Conservation (phyloP, 192 early-diverging fungal species). For the Kickxella alabastrina region DNA sequence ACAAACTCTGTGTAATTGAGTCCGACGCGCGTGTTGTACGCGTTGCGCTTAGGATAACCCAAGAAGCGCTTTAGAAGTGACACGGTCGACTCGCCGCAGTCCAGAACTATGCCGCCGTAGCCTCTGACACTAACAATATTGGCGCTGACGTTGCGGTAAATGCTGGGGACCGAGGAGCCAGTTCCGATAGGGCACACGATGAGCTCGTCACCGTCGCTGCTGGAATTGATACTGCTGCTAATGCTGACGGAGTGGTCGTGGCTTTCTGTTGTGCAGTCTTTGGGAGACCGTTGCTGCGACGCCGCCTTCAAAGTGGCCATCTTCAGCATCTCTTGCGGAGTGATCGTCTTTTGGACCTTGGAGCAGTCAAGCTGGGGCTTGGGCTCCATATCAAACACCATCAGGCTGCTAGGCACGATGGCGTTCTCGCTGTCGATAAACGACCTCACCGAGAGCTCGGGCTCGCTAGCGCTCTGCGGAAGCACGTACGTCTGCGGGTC, state of each 20-base stretch:
- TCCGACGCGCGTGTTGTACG: slow-evolving; percentile 36
- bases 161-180: slow-evolving; percentile 81
- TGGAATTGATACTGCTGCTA: neutral
- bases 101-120: slow-evolving; percentile 70
- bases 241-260: neutral
- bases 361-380: slow-evolving; percentile 52
- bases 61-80: slow-evolving; percentile 77
- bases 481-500: slow-evolving; percentile 64
- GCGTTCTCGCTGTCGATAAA: slow-evolving; percentile 15
- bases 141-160: slow-evolving; percentile 89
- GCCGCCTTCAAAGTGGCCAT: neutral
- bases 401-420: slow-evolving; percentile 30
- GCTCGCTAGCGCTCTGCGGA: slow-evolving; percentile 58
- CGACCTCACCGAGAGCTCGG: slow-evolving; percentile 29
- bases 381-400: slow-evolving; percentile 62
- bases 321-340: slow-evolving; percentile 26
- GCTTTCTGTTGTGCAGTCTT: neutral
- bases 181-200: slow-evolving; percentile 78
- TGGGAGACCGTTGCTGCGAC: neutral
- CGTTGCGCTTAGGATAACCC: slow-evolving; percentile 50
- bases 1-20: slow-evolving; percentile 53
- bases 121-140: slow-evolving; percentile 67
- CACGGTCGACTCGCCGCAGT: slow-evolving; percentile 87
- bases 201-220: slow-evolving; percentile 6
- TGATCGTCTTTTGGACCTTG: slow-evolving; percentile 16